These are phyloP conservation scores for Phytophthora constricta DNA, from an alignment of 352 stramenopile genomes.

Conservation along the genomic window DNA sequence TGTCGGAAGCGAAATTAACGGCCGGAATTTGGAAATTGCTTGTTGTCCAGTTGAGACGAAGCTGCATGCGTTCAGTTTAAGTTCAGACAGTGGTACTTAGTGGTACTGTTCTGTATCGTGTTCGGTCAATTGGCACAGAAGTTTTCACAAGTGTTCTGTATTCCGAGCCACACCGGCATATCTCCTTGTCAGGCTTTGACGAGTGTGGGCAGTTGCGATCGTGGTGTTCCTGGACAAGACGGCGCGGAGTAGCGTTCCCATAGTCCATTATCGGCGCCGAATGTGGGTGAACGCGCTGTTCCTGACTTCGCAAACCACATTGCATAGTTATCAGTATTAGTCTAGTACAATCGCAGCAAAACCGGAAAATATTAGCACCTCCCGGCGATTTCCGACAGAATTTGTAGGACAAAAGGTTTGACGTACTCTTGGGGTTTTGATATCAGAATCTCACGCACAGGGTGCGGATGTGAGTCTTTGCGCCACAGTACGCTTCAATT, in stretches of 20 bases:
- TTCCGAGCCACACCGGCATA: too few species aligned
- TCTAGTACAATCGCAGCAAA: not conserved
- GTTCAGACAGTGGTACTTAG: too few species aligned
- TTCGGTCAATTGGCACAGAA: too few species aligned
- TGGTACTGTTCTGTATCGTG: too few species aligned
- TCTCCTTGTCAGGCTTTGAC: constrained; percentile 20
- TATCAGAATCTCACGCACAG: constrained; percentile 1
- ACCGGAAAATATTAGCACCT: not conserved
- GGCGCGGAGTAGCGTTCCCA: not conserved
- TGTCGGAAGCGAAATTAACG: too few species aligned
- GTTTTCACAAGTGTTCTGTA: too few species aligned
- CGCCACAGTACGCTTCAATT: constrained; percentile 17
- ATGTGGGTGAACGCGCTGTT: constrained; percentile 5
- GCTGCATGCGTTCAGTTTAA: too few species aligned
- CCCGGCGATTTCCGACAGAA: not conserved
- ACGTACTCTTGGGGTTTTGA: not conserved
- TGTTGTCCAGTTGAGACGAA: too few species aligned
- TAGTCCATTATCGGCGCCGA: constrained; percentile 11
- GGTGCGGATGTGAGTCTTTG: constrained; percentile 5
- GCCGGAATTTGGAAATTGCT: too few species aligned
- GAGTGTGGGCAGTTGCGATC: not conserved
- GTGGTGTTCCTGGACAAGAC: constrained; percentile 9
- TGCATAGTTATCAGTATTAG: constrained; percentile 12
- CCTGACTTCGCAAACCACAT: constrained; percentile 1
- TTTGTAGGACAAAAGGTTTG: constrained; percentile 3